Base-by-base conservation (phyloP, 2,329 filamentous ascomycete genomes). In the Erysiphe pulchra region DNA sequence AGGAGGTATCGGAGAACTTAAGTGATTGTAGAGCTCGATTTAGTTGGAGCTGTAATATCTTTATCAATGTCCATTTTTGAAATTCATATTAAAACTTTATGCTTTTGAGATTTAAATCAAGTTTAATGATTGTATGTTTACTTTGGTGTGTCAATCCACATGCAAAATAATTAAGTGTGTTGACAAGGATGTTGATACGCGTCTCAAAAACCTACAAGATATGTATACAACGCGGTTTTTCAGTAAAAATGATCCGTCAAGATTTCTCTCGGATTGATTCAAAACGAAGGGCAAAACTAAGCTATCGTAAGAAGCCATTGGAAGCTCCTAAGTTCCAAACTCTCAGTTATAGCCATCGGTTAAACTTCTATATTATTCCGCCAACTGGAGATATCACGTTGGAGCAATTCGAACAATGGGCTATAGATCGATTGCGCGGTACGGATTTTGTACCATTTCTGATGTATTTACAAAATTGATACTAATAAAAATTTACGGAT, bases 331-430 rank as follows among this genome's bases (percentile, higher is more conserved):
- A 70, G 46, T 93, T 77, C 67, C 77, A 82, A 60, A 75, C 84
- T 52, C 70, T 78, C 47, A 69, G 79, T 39, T 98, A 95, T 59
- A 75, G 78, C 13, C 71, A 87, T 61, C 79, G 86, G 47, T 72
- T 98, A 56, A 98, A 92, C 66, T 87, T 94, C 62, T 98, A 98
- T 64, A 66, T 75, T 39, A 70, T 78, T 24, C 82, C 90, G 41
- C 90, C 90, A 0, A 94, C 85, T 0, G 80, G 81, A 42, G 90
- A 98, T 58, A 90, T 98, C 54, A 92, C 84, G 0, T 75, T 98
- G 38, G 90, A 98, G 59, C 78, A 98, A 59, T 98, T 98, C 56
- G 90, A 98, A 60, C 85, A 93, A 70, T 98, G 90, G 90, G 90
- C 86, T 11, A 95, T 98, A 56, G 82, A 92, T 56, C 71, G 90